These are phyloP conservation scores for Kazachstania bromeliacearum DNA, from an alignment of 805 yeast genomes.

Conservation along the genomic window DNA sequence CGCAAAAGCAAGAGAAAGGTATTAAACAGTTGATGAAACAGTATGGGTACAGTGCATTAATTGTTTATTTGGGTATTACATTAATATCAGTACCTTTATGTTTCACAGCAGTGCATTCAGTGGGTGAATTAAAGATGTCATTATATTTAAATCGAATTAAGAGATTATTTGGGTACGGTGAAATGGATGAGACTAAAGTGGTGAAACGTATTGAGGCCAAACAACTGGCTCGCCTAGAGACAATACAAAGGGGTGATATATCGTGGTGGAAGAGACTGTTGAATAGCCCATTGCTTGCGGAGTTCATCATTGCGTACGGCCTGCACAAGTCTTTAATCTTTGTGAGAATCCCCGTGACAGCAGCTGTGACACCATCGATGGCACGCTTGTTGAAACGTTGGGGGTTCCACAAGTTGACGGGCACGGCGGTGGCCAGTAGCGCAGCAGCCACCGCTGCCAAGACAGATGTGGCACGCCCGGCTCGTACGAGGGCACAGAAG, in stretches of 20 bases:
- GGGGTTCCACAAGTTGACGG: constrained; percentile 57
- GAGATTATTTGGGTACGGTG: constrained; percentile 53
- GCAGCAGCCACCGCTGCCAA: constrained; percentile 19
- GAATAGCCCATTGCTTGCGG: constrained; percentile 54
- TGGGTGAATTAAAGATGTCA: constrained; percentile 76
- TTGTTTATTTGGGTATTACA: constrained; percentile 68
- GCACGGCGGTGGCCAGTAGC: background rate
- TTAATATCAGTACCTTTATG: constrained; percentile 75
- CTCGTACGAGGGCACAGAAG: constrained; percentile 30
- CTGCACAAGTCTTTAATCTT: constrained; percentile 80
- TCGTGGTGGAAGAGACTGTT: constrained; percentile 23
- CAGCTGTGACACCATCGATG: constrained; percentile 79
- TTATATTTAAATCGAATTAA: constrained; percentile 54
- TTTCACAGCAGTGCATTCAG: constrained; percentile 70
- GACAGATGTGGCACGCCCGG: constrained; percentile 30
- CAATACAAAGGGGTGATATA: constrained; percentile 9
- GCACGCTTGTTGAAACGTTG: constrained; percentile 55
- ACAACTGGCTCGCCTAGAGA: constrained; percentile 17
- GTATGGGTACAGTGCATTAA: constrained; percentile 88
- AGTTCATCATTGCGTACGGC: constrained; percentile 85
- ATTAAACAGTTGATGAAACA: constrained; percentile 61
- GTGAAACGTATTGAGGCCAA: constrained; percentile 29
- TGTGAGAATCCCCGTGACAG: constrained; percentile 80
- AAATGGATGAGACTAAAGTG: constrained; percentile 34
- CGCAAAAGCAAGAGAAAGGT: constrained; percentile 17